phyloP scores from a whole-genome alignment of 2,329 filamentous ascomycete genomes.

The Talaromyces sp. region DNA sequence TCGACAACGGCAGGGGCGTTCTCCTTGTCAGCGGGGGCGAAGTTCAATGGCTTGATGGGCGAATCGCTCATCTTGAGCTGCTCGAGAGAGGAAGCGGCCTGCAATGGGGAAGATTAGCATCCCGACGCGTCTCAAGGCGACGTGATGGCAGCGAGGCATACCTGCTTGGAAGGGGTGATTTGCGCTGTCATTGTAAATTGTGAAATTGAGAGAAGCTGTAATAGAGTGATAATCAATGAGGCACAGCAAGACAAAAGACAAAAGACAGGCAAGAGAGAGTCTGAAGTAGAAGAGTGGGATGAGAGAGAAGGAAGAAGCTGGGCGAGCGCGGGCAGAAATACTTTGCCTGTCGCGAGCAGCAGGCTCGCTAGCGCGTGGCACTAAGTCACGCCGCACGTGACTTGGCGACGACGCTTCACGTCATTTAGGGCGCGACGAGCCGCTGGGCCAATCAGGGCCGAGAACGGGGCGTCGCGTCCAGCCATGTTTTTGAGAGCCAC shows the following conservation, averaged over 20 bases:
- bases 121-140: slow-evolving; percentile 29
- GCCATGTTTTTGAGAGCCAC: slow-evolving; percentile 1
- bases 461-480: slow-evolving; percentile 8
- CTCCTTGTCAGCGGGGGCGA: slow-evolving; percentile 73
- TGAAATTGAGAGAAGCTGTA: slow-evolving; percentile 14
- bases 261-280: slow-evolving; percentile 10
- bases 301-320: slow-evolving; percentile 19
- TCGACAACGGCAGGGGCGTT: slow-evolving; percentile 59
- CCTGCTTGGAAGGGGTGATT: slow-evolving; percentile 70
- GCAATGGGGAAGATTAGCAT: slow-evolving; percentile 31
- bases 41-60: slow-evolving; percentile 83
- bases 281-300: slow-evolving; percentile 15
- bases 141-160: slow-evolving; percentile 45
- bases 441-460: slow-evolving; percentile 12
- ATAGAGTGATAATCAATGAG: slow-evolving; percentile 15
- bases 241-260: slow-evolving; percentile 14
- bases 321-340: slow-evolving; percentile 27
- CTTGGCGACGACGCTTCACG: slow-evolving; percentile 21
- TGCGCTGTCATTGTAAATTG: slow-evolving; percentile 66
- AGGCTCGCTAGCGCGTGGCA: slow-evolving; percentile 34
- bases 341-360: slow-evolving; percentile 24
- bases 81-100: slow-evolving; percentile 85
- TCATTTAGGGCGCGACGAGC: background rate
- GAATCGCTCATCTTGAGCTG: slow-evolving; percentile 84
- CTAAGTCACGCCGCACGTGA: slow-evolving; percentile 38